Conservation (phyloP, 306 rosid species). For the Cucurbita pepo region DNA sequence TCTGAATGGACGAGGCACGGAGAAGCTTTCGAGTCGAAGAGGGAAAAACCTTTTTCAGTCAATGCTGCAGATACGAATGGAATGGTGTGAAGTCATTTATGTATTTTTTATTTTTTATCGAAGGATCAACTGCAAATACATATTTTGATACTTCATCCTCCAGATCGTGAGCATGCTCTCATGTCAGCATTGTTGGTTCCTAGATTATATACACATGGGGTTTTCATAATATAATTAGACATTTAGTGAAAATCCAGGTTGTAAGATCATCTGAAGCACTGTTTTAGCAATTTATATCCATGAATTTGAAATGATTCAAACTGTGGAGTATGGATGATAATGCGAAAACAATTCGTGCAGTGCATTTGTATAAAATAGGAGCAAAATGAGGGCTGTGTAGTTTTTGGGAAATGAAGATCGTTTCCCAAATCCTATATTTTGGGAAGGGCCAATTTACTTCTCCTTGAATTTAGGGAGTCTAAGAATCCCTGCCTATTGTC, state of each 20-base stretch:
- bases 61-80: conserved; percentile 25
- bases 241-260: background rate
- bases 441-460: background rate
- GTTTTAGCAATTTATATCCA: background rate
- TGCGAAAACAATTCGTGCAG: background rate
- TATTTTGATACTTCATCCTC: background rate
- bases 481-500: background rate
- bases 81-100: conserved; percentile 21
- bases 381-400: background rate
- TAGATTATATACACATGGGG: background rate
- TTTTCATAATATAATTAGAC: background rate
- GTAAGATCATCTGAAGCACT: background rate
- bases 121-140: conserved; percentile 1
- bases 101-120: conserved; percentile 6
- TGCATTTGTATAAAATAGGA: background rate
- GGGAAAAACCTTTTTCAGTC: conserved; percentile 24
- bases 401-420: background rate
- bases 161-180: background rate
- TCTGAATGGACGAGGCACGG: conserved; percentile 26
- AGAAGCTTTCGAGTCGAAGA: conserved; percentile 24
- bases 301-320: background rate
- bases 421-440: background rate
- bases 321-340: background rate
- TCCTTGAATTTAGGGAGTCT: background rate
- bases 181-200: background rate